Base-by-base conservation (phyloP, 202 grass and related monocot species). In the Setaria viridis region DNA sequence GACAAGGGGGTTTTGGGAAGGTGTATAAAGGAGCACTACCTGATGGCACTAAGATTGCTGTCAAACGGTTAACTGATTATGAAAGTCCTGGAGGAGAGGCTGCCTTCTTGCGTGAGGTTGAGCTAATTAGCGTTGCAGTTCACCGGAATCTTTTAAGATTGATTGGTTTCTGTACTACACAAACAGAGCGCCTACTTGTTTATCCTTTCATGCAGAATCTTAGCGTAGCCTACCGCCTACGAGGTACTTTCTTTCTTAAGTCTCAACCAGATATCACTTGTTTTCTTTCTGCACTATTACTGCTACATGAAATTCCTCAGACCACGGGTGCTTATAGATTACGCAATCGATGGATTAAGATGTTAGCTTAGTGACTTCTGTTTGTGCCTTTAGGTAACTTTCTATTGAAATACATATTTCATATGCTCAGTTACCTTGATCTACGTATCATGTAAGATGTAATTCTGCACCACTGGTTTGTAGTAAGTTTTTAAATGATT, bases 161-260 rank as follows among this genome's bases (percentile, higher is more conserved):
- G 68, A 91, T 94, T 74, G 96, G 96, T 21, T 98, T 95, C 87
- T 98, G 96, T 87, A 98, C 90, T 11, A 98, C 91, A 80, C 91
- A 92, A 37, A 87, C 86, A 53, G 96, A 98, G 76, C 93, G 93
- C 19, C 88, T 98, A 47, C 85, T 98, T 74, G 93, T 98, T 71
- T 98, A 98, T 87, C 96, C 96, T 34, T 98, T 94, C 76, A 98
- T 98, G 95, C 91, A 94, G 78, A 98, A 98, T 72, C 84, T 94
- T 77, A 95, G 93, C 70, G 90, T 98, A 55, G 95, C 95, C 54
- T 94, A 95, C 70, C 85, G 90, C 46, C 86, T 95, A 82, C 91
- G 93, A 98, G 95, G 95, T 98, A 93, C 54, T 57, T 85, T n/a
- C 35, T 63, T 70, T 80, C 62, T 80, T 76, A 49, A 80, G 48